Evolutionary conservation across 768 basidiomycete species (phyloP), one percentile per base, ranked within the genome.

Genomic region (Phaeotremella skinneri): DNA sequence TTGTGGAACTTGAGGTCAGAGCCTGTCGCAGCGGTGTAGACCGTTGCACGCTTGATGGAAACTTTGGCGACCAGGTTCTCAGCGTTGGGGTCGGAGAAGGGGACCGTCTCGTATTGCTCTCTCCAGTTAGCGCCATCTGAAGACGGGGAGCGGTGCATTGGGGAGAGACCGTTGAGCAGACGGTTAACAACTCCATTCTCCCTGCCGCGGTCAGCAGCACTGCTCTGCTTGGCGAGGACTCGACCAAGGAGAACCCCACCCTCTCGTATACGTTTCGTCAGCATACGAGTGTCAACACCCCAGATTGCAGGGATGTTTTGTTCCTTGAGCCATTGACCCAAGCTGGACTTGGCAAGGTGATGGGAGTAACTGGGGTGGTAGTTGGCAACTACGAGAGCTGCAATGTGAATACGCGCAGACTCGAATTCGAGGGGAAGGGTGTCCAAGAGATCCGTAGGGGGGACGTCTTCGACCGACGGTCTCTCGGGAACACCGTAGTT

Each of bases 401-500:
- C 83, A 68, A 98, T 80, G 77, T 99, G 96, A 61, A 99, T 94
- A 64, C 90, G 85, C 39, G 87, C 89, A 1, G 92, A 96, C 81
- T 99, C 96, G 78, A 98, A 98, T 61, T 89, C 85, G 39, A 77
- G 76, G 4, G 80, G 80, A 32, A 81, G 78, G 13, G 70, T 56
- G 50, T 77, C 75, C 50, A 74, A 68, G 29, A 76, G 67, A 58
- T 70, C 59, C 23, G 71, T 70, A 9, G 74, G 56, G 17, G 76
- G 72, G 21, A 74, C 75, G 16, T 75, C 73, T 59, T 76, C 73
- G 30, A 54, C 56, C 16, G 57, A 61, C 4, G 75, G 70, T 55
- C 91, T 85, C 61, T 82, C 82, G 52, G 96, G 96, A 23, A 98
- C 92, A 72, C 96, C 96, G 75, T 99, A 99, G 76, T 97, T 98